Evolutionary conservation across 2,329 filamentous ascomycete genomes (phyloP).

Genomic region (Calonectria multiphialidica): DNA sequence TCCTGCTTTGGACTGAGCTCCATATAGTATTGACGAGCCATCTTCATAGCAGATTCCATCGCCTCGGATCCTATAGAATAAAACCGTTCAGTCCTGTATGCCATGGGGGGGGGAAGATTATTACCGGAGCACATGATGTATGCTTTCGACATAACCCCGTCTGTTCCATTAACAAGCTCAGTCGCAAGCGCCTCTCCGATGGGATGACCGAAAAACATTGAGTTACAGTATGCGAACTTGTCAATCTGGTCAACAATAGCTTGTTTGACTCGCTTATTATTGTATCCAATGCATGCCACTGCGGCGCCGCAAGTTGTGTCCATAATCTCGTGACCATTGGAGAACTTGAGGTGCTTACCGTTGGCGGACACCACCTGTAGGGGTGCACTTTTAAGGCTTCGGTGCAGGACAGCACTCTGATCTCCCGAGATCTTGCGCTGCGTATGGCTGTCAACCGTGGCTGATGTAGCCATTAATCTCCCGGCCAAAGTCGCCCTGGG

Average conservation of each 20-base stretch:
- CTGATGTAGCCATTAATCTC: too few species aligned
- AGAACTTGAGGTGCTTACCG: conserved; percentile 17
- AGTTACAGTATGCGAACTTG: conserved; percentile 37
- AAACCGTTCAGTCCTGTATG: neutral
- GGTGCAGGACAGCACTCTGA: neutral
- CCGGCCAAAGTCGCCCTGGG: too few species aligned
- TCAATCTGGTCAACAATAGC: conserved; percentile 34
- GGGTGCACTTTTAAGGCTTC: neutral
- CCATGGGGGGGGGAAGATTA: too few species aligned
- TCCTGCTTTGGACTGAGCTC: conserved; percentile 59
- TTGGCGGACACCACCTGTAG: neutral
- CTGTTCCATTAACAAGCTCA: conserved; percentile 36
- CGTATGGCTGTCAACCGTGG: too few species aligned
- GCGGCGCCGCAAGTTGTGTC: conserved; percentile 41
- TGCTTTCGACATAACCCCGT: conserved; percentile 34
- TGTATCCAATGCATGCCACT: conserved; percentile 38
- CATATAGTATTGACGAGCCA: conserved; percentile 59
- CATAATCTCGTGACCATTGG: conserved; percentile 37
- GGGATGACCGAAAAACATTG: conserved; percentile 37
- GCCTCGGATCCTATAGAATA: conserved; percentile 58
- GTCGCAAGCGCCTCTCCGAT: conserved; percentile 33
- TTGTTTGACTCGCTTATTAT: conserved; percentile 37
- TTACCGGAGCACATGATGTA: conserved; percentile 26
- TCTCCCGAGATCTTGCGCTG: too few species aligned
- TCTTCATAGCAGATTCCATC: conserved; percentile 59